A percentile compares a stretch with the other conserved stretches of the same genome.
These are phyloP conservation scores for Suillus lakei DNA, from an alignment of 768 basidiomycete species.

Conservation along the genomic window DNA sequence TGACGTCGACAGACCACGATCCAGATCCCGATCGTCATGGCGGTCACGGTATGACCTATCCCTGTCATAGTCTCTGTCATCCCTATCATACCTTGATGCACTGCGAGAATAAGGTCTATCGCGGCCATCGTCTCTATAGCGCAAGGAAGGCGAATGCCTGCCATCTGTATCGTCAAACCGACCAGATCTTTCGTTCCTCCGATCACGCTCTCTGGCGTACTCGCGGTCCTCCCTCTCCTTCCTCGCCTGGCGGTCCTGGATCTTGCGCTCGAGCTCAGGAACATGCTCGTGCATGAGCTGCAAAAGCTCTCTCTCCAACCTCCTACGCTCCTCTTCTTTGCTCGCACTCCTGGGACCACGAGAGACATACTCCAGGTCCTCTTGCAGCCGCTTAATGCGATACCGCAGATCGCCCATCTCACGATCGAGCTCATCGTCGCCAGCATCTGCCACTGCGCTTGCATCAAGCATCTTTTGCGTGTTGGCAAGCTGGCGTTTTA, in stretches of 20 bases:
- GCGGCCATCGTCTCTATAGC: conserved; percentile 46
- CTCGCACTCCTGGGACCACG: conserved; percentile 71
- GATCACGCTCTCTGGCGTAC: conserved; percentile 79
- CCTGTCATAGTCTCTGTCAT: conserved; percentile 43
- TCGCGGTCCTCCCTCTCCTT: conserved; percentile 80
- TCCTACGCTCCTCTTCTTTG: conserved; percentile 85
- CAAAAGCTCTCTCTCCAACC: conserved; percentile 87
- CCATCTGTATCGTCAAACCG: conserved; percentile 58
- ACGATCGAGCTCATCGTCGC: conserved; percentile 90
- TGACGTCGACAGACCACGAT: conserved; percentile 40
- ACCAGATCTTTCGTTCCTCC: conserved; percentile 81
- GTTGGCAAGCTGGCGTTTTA: conserved; percentile 82
- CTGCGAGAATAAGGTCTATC: conserved; percentile 61
- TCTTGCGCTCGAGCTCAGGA: conserved; percentile 86
- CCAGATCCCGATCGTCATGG: conserved; percentile 40
- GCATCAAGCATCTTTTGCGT: conserved; percentile 83
- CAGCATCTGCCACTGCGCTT: conserved; percentile 67
- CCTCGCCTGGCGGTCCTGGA: conserved; percentile 78
- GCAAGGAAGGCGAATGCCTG: conserved; percentile 33
- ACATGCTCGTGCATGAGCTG: conserved; percentile 87
- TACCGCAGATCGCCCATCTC: conserved; percentile 89
- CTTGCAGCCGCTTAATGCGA: conserved; percentile 83
- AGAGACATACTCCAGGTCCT: conserved; percentile 88
- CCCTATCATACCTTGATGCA: conserved; percentile 37
- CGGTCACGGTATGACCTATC: conserved; percentile 35